Conservation (phyloP, 257 asterid species). For the Thymus quinquecostatus region DNA sequence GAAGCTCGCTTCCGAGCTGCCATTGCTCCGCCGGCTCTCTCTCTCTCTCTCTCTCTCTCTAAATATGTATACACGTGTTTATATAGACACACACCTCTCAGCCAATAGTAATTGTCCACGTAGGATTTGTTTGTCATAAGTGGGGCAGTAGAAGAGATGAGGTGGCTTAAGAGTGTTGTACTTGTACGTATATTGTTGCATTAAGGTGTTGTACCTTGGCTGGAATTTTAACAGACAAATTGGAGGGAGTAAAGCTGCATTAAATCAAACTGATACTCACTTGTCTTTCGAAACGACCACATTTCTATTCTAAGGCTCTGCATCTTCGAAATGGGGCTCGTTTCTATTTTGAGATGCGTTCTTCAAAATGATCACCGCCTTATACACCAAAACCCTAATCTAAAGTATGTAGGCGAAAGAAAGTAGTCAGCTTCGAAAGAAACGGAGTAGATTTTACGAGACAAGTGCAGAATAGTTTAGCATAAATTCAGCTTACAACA, state of each 20-base stretch:
- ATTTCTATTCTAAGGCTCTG: too few relatives aligned
- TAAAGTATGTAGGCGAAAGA: too few relatives aligned
- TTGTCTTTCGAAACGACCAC: too few relatives aligned
- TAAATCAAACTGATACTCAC: not conserved
- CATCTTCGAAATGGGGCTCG: too few relatives aligned
- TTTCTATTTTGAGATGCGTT: too few relatives aligned
- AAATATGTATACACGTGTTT: not conserved
- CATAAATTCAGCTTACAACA: not conserved
- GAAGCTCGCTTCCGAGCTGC: conserved; percentile 63
- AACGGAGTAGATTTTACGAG: too few relatives aligned
- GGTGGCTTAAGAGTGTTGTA: conserved; percentile 19
- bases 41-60: conserved; percentile 13
- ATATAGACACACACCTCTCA: not conserved
- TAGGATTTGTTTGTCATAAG: conserved; percentile 29
- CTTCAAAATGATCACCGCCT: too few relatives aligned
- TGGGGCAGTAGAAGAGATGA: conserved; percentile 24
- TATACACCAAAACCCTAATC: too few relatives aligned
- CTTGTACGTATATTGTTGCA: not conserved
- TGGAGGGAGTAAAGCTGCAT: conserved; percentile 19
- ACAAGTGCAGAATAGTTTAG: not conserved
- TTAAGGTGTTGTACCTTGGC: conserved; percentile 25
- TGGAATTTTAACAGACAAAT: not conserved
- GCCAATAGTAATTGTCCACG: conserved; percentile 29
- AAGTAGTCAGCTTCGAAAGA: too few relatives aligned
- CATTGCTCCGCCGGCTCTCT: conserved; percentile 47